phyloP scores from a whole-genome alignment of 345 rosid species.

The Aurinia saxatilis region DNA sequence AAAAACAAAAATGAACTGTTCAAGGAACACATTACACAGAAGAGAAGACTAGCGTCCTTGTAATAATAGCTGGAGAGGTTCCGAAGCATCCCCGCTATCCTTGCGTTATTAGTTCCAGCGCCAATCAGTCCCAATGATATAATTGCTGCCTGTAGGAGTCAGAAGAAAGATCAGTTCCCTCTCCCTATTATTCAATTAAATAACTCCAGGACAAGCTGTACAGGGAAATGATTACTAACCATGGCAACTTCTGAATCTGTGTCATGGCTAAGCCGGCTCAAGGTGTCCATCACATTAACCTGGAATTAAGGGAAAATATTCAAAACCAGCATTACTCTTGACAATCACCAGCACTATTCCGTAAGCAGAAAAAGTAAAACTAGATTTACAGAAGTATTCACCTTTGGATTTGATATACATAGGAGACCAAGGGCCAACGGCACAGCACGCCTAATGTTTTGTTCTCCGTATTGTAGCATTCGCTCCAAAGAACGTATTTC shows the following conservation, averaged over 20 bases:
- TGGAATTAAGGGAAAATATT: conserved; percentile 18
- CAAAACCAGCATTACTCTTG: not conserved
- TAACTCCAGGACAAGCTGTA: not conserved
- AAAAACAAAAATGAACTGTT: not conserved
- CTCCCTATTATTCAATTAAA: not conserved
- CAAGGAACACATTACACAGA: conserved; percentile 56
- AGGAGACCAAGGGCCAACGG: conserved; percentile 97
- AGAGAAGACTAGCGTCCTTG: conserved; percentile 82
- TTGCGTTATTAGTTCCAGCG: conserved; percentile 96
- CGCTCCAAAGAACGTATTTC: conserved; percentile 93
- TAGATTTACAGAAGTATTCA: conserved; percentile 13
- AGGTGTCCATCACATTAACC: conserved; percentile 96
- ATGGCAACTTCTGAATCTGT: conserved; percentile 97
- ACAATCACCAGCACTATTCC: not conserved
- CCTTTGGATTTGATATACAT: conserved; percentile 98
- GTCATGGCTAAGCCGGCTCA: conserved; percentile 98
- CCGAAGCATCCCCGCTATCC: conserved; percentile 96
- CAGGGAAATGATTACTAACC: conserved; percentile 39
- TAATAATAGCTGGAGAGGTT: conserved; percentile 93
- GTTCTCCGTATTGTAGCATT: conserved; percentile 91
- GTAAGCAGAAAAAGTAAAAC: conserved; percentile 1
- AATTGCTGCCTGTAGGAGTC: conserved; percentile 66
- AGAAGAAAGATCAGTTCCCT: conserved; percentile 16
- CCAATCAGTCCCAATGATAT: conserved; percentile 91
- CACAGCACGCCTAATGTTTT: conserved; percentile 85